A percentile compares a stretch with the other conserved stretches of the same genome.
phyloP scores from a whole-genome alignment of 345 rosid species.

The Syzygium jambos region DNA sequence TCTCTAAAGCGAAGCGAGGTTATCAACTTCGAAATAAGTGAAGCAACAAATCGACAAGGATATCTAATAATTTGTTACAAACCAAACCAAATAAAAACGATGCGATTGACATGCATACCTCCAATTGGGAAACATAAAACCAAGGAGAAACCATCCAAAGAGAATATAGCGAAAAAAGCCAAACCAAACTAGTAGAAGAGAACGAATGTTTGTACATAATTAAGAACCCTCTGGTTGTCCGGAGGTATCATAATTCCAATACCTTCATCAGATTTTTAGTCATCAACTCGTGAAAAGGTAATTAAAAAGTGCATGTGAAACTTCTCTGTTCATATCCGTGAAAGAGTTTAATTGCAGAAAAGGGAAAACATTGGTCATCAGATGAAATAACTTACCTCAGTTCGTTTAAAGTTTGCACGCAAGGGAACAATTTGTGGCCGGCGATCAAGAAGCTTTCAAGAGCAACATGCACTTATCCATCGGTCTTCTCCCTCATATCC shows the following conservation, averaged over 20 bases:
- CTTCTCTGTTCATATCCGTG: neutral
- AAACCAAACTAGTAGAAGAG: neutral
- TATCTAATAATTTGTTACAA: no score
- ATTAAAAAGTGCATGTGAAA: neutral
- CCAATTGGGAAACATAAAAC: neutral
- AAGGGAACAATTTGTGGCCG: no score
- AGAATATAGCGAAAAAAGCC: neutral
- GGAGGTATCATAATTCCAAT: neutral
- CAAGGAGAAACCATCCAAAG: neutral
- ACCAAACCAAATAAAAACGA: no score
- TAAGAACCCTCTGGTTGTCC: neutral
- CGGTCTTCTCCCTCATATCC: no score
- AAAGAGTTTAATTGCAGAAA: rapidly evolving
- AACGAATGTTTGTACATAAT: neutral
- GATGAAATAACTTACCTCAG: no score
- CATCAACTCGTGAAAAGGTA: neutral
- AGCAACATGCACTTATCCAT: no score
- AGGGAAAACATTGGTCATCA: neutral
- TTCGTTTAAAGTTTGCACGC: no score
- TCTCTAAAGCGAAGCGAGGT: no score
- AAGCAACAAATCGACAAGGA: no score
- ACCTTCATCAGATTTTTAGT: rapidly evolving
- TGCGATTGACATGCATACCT: neutral
- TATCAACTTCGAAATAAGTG: no score
- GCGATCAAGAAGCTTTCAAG: no score